Conservation (phyloP, 192 early-diverging fungal species). For the Mortierella claussenii region DNA sequence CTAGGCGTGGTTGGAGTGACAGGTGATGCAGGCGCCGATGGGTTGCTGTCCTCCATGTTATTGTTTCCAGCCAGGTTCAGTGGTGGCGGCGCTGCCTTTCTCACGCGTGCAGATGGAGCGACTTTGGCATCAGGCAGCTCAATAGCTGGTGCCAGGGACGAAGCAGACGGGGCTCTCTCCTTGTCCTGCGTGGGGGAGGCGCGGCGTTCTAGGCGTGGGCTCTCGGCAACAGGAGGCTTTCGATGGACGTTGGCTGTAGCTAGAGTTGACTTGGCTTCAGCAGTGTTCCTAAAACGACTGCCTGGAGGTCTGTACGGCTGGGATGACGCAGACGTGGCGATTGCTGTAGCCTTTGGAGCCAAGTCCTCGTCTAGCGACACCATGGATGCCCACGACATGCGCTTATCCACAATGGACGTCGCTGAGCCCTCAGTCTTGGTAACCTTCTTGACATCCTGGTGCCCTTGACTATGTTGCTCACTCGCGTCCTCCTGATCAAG, state of each 20-base stretch:
- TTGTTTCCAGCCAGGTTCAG: conserved; percentile 26
- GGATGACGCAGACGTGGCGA: conserved; percentile 1
- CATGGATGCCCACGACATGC: conserved; percentile 51
- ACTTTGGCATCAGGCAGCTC: conserved; percentile 2
- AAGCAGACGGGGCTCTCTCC: not conserved
- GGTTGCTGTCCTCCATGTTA: not conserved
- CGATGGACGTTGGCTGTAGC: conserved; percentile 3
- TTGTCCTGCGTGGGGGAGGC: conserved; percentile 5
- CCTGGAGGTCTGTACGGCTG: conserved; percentile 48
- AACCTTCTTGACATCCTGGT: too few relatives aligned
- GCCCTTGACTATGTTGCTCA: conserved; percentile 13
- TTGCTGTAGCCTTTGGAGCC: not conserved
- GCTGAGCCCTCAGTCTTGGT: not conserved
- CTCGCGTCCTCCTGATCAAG: conserved; percentile 2
- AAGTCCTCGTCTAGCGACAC: conserved; percentile 29
- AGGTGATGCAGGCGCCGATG: conserved; percentile 16
- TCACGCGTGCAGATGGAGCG: not conserved
- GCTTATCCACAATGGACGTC: conserved; percentile 21
- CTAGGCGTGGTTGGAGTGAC: conserved; percentile 31
- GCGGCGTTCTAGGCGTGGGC: conserved; percentile 6
- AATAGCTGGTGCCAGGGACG: not conserved
- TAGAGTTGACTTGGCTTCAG: conserved; percentile 9
- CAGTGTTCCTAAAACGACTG: conserved; percentile 27
- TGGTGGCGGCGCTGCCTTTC: conserved; percentile 30
- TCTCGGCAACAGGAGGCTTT: not conserved